Percentiles rank a stretch among this genome's conserved stretches.
Evolutionary conservation across 345 rosid genomes (phyloP).

Genomic region (Toxicodendron radicans): DNA sequence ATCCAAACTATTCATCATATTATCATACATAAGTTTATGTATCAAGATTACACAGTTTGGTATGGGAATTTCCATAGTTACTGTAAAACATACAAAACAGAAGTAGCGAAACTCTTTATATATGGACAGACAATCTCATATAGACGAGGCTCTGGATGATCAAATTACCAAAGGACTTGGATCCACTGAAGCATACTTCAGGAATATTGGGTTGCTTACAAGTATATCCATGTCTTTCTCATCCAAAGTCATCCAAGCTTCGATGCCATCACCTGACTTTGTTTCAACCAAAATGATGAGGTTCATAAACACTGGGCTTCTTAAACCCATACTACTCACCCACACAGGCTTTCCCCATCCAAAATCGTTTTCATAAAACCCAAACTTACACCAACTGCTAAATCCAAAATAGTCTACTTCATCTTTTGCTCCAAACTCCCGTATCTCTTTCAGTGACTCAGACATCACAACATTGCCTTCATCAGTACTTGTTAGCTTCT

Average conservation of each 20-base stretch:
- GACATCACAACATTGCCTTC: slow-evolving; percentile 19
- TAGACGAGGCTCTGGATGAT: background rate
- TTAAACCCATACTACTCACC: slow-evolving; percentile 32
- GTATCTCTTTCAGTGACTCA: slow-evolving; percentile 20
- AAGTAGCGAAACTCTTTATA: background rate
- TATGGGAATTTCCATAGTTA: too few relatives aligned
- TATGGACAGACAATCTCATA: background rate
- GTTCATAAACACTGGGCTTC: slow-evolving; percentile 28
- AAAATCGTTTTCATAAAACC: slow-evolving; percentile 34
- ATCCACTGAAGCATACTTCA: slow-evolving; percentile 30
- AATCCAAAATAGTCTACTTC: slow-evolving; percentile 30
- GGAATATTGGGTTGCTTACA: slow-evolving; percentile 27
- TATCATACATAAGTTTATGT: too few relatives aligned
- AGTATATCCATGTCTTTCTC: slow-evolving; percentile 37
- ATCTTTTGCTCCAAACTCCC: slow-evolving; percentile 7
- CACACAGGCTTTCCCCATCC: slow-evolving; percentile 49
- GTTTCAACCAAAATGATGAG: slow-evolving; percentile 42
- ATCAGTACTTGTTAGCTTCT: slow-evolving; percentile 15
- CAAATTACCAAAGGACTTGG: slow-evolving; percentile 33
- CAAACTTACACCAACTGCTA: slow-evolving; percentile 41
- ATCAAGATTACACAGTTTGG: too few relatives aligned
- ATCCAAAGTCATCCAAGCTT: slow-evolving; percentile 56
- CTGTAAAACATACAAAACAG: background rate
- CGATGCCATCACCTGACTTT: slow-evolving; percentile 34
- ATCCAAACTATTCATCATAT: too few relatives aligned